Evolutionary conservation across 768 basidiomycete genomes (phyloP), one percentile per base, ranked within the genome.

Genomic region (Lactarius indigo): DNA sequence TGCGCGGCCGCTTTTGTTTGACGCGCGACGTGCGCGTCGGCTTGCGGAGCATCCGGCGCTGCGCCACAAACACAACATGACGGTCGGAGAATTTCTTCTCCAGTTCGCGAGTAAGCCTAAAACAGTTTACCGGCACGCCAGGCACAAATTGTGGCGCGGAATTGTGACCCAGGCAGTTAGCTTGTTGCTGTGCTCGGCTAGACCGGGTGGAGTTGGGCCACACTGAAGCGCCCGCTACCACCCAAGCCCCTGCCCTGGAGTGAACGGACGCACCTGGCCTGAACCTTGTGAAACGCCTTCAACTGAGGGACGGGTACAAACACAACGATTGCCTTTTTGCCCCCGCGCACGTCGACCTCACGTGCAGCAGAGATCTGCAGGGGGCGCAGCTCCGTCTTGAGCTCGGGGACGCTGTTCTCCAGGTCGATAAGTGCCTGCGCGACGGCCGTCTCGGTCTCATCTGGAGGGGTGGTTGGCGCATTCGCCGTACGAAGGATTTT

Each of bases 31-130:
- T 92, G 71, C 95, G 94, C 72, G 94, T 95, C 64, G 96, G 96
- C 80, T 96, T 98, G 83, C 90, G 92, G 78, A 98, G 84, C 89
- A 98, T 95, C 76, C 96, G 89, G 79, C 97, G 94, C 82, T 99
- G 97, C 63, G 92, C 97, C 78, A 98, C 88, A 79, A 99, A 98
- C 66, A 99, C 93, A 78, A 99, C 94, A 81, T 98, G 96, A 77
- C 95, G 89, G 83, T 98, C 97, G 56, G 97, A 94, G 83, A 99
- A 98, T 82, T 99, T 99, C 88, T 99, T 99, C 88, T 99, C 97
- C 75, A 99, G 87, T 78, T 98, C 96, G 63, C 96, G 90, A 68
- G 96, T 98, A 76, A 98, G 90, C 79, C 96, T 98, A 66, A 35
- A 59, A 35, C 17, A 31, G 39, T 31, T 23, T 9, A 9, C 42